Conservation (phyloP, 169 alveolate genomes). For the Eimeria falciformis region DNA sequence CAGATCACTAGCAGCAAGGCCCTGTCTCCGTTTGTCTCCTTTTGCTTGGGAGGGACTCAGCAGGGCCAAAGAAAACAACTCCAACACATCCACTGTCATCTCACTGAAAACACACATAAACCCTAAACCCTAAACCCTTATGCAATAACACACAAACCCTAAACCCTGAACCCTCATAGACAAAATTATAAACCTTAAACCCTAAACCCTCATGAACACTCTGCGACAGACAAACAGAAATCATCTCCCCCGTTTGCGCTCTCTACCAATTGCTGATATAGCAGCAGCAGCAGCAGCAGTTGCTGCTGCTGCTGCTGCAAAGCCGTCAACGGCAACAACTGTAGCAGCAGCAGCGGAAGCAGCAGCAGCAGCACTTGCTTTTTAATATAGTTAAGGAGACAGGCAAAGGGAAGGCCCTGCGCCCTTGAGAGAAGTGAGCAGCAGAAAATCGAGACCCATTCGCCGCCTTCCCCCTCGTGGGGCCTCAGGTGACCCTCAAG, state of each 20-base stretch:
- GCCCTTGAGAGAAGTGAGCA: neutral
- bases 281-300: neutral
- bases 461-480: neutral
- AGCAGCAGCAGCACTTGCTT: neutral
- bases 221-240: no score
- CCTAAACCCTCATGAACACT: neutral
- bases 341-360: neutral
- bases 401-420: neutral
- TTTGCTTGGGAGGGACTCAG: neutral
- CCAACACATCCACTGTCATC: slow-evolving; percentile 19
- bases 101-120: neutral
- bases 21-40: neutral
- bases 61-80: slow-evolving; percentile 16
- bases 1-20: neutral
- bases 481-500: neutral
- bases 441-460: slow-evolving; percentile 7
- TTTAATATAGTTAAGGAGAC: neutral
- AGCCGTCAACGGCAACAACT: no score
- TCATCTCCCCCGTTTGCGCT: no score
- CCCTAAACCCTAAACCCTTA: neutral
- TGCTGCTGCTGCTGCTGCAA: neutral
- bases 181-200: neutral
- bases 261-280: no score
- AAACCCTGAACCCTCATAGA: neutral
- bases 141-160: neutral